Evolutionary conservation across 495 filamentous ascomycete genomes (phyloP), one percentile per base, ranked within the genome.

Genomic region (Geoglossum glabrum): DNA sequence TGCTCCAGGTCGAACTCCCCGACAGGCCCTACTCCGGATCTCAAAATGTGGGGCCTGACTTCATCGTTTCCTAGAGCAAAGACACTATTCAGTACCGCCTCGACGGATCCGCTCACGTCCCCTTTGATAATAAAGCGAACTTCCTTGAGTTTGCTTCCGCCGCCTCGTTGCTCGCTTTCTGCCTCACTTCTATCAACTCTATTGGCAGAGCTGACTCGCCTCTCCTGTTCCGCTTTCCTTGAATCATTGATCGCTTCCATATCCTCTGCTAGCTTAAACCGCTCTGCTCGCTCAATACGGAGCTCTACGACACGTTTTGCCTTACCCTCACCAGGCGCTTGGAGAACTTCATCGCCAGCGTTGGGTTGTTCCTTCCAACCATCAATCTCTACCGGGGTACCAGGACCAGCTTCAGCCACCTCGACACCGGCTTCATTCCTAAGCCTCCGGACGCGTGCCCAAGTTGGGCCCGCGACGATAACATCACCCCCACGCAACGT

Each of bases 321-420:
- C 61, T 76, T 81, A 55, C 81, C 78, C 67, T 99, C 92, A 60
- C 77, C 76, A 0, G 74, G 71, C 0, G 90, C 85, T 68, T 97
- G 85, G 1, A 99, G 71, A 10, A 95, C 81, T 69, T 88, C 79
- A 63, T 92, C 84, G 30, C 93, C 93, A 15, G 93, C 93, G n/a
- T 73, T 71, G 0, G 93, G 90, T 47, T 90, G 85, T 55, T 94
- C 89, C 61, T 81, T 81, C 93, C 93, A 99, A 3, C 93, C 93
- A 59, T 94, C 82, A 51, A 99, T 77, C 65, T 96, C 87, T 7
- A 95, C 85, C 0, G 92, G 89, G 38, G 82, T 87, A 7, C 92
- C 93, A 0, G 93, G 93, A 0, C 81, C 78, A n/a, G 88, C 87
- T 65, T 81, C 81, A 11, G 71, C 62, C 34, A 97, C 74, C 13